Evolutionary conservation across 2,329 filamentous ascomycete genomes (phyloP).

Genomic region (Trichoderma pleuroti): DNA sequence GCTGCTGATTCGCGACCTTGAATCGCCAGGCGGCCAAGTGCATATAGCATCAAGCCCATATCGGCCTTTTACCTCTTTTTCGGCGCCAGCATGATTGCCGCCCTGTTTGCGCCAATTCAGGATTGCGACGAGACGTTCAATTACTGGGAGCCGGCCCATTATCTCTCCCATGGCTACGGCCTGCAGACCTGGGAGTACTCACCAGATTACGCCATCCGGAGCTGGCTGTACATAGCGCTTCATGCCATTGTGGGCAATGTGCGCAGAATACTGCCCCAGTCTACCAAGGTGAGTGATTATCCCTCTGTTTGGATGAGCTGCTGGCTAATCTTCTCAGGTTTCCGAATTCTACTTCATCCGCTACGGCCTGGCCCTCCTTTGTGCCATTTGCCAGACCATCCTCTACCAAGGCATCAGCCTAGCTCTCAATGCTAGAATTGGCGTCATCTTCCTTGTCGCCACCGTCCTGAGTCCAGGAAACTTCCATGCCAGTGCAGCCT

Average conservation of each 20-base stretch:
- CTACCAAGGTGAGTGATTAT: slow-evolving; percentile 49
- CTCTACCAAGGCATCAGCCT: slow-evolving; percentile 75
- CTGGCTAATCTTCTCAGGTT: slow-evolving; percentile 36
- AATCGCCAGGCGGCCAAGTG: slow-evolving; percentile 43
- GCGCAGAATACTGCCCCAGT: slow-evolving; percentile 59
- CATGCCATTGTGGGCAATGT: slow-evolving; percentile 72
- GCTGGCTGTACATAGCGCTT: slow-evolving; percentile 83
- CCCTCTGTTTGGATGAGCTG: background rate
- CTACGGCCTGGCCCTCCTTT: slow-evolving; percentile 67
- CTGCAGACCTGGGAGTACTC: slow-evolving; percentile 99
- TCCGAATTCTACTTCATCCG: slow-evolving; percentile 87
- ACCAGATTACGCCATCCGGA: slow-evolving; percentile 88
- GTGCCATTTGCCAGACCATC: slow-evolving; percentile 77
- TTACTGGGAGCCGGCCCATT: slow-evolving; percentile 97
- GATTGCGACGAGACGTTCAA: slow-evolving; percentile 99
- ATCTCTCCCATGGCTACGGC: slow-evolving; percentile 86
- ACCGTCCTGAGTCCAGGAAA: slow-evolving; percentile 81
- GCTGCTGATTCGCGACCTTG: slow-evolving; percentile 6
- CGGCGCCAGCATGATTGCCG: slow-evolving; percentile 68
- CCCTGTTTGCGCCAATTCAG: slow-evolving; percentile 83
- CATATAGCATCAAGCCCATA: slow-evolving; percentile 66
- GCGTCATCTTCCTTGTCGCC: slow-evolving; percentile 76
- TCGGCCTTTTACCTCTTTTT: slow-evolving; percentile 79
- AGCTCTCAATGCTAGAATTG: slow-evolving; percentile 77
- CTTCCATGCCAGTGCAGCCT: slow-evolving; percentile 85